Evolutionary conservation across 2,329 filamentous ascomycete genomes (phyloP).

Genomic region (Calycina marina): DNA sequence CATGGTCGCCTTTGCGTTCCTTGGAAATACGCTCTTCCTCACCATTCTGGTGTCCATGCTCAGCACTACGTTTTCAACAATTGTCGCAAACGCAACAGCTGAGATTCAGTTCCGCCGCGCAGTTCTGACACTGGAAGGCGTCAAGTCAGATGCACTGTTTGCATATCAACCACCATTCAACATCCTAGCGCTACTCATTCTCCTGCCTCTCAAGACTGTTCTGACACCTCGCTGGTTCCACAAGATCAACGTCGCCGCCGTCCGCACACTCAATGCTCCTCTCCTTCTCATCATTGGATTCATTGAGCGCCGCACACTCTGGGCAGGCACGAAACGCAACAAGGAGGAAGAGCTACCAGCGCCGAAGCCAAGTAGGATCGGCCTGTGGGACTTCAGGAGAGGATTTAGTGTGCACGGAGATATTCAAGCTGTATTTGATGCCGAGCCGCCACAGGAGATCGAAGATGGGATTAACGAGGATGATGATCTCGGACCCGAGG

Average conservation of each 20-base stretch:
- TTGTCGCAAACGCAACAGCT: slow-evolving; percentile 62
- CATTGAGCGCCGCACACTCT: slow-evolving; percentile 55
- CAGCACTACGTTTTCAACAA: slow-evolving; percentile 68
- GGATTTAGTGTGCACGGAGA: slow-evolving; percentile 20
- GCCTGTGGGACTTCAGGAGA: slow-evolving; percentile 17
- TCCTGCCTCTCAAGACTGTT: slow-evolving; percentile 66
- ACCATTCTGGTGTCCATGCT: slow-evolving; percentile 81
- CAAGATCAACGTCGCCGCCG: slow-evolving; percentile 69
- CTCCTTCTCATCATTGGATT: slow-evolving; percentile 56
- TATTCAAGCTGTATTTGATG: slow-evolving; percentile 21
- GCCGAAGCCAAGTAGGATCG: slow-evolving; percentile 4
- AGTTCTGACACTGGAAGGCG: slow-evolving; percentile 71
- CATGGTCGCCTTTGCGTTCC: slow-evolving; percentile 73
- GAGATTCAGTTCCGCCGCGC: slow-evolving; percentile 73
- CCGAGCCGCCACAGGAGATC: slow-evolving; percentile 15
- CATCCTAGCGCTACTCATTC: slow-evolving; percentile 56
- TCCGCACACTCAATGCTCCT: slow-evolving; percentile 62
- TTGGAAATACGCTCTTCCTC: slow-evolving; percentile 79
- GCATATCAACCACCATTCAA: slow-evolving; percentile 61
- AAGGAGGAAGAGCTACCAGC: slow-evolving; percentile 14
- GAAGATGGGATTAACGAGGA: slow-evolving; percentile 13
- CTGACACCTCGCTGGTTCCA: slow-evolving; percentile 76
- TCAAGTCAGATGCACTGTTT: slow-evolving; percentile 66
- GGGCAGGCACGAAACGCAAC: slow-evolving; percentile 26
- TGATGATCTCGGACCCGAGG: slow-evolving; percentile 7